A percentile compares a stretch with the other conserved stretches of the same genome.
phyloP scores from a whole-genome alignment of 805 yeast genomes.

The Saccharomycopsis oosterbeekiorum region DNA sequence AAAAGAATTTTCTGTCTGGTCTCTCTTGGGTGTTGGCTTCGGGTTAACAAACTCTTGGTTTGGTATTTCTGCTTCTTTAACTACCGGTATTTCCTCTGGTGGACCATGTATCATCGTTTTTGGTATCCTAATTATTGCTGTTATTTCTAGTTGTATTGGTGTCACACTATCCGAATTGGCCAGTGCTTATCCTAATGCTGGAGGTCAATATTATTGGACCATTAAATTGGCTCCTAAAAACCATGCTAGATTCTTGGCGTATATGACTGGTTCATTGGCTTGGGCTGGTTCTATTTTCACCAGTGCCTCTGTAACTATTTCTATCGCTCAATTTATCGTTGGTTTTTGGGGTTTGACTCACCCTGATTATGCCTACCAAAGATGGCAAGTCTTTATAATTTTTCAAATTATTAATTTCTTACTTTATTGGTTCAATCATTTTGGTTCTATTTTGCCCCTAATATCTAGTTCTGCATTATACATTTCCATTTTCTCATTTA shows the following conservation, averaged over 20 bases:
- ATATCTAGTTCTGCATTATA: conserved; percentile 42
- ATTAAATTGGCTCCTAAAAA: conserved; percentile 41
- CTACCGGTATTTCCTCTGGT: conserved; percentile 46
- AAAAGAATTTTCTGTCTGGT: conserved; percentile 35
- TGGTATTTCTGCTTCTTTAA: conserved; percentile 47
- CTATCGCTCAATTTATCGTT: conserved; percentile 41
- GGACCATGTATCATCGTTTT: conserved; percentile 50
- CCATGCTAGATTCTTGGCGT: conserved; percentile 37
- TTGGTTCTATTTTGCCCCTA: conserved; percentile 42
- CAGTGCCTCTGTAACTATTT: conserved; percentile 47
- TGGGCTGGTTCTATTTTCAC: conserved; percentile 56
- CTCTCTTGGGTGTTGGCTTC: conserved; percentile 48
- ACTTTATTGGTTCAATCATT: conserved; percentile 38
- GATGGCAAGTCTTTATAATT: conserved; percentile 48
- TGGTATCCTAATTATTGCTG: conserved; percentile 44
- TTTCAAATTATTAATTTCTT: conserved; percentile 37
- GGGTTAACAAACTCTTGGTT: conserved; percentile 55
- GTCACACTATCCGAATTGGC: conserved; percentile 44
- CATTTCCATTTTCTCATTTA: conserved; percentile 42
- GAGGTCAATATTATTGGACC: conserved; percentile 55
- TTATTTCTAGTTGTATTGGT: conserved; percentile 38
- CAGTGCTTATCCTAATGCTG: conserved; percentile 45
- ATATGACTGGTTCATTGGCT: conserved; percentile 51
- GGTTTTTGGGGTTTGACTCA: conserved; percentile 35
- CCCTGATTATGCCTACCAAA: conserved; percentile 28